Percentiles rank a stretch among this genome's conserved stretches.
These are phyloP conservation scores for Scheffersomyces ergatensis DNA, from an alignment of 805 yeast species.

Conservation along the genomic window DNA sequence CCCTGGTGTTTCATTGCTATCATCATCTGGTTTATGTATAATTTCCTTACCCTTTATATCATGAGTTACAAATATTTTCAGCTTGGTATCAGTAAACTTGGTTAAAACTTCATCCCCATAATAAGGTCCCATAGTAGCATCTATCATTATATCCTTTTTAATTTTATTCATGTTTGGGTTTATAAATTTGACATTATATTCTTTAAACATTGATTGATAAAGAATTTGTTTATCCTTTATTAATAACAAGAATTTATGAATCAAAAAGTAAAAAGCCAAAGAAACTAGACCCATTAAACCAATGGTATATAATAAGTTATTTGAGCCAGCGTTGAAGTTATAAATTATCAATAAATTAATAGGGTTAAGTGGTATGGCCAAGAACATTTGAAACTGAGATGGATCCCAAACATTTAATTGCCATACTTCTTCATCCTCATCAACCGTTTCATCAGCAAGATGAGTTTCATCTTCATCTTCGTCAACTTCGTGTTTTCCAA, in stretches of 20 bases:
- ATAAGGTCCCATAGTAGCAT: conserved; percentile 46
- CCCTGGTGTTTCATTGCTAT: neutral
- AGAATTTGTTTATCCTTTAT: conserved; percentile 60
- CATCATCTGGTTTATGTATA: conserved; percentile 1
- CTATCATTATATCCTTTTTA: conserved; percentile 60
- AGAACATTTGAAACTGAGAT: conserved; percentile 49
- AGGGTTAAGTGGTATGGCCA: conserved; percentile 61
- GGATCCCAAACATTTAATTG: conserved; percentile 68
- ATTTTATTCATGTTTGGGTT: conserved; percentile 52
- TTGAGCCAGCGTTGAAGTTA: conserved; percentile 23
- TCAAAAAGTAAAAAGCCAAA: conserved; percentile 32
- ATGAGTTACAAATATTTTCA: conserved; percentile 52
- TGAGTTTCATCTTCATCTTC: conserved; percentile 13
- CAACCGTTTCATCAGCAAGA: conserved; percentile 14
- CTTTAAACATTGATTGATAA: conserved; percentile 58
- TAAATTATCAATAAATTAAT: conserved; percentile 41
- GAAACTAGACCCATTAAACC: conserved; percentile 19
- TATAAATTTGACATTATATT: conserved; percentile 61
- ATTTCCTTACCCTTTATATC: conserved; percentile 36
- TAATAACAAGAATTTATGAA: conserved; percentile 46
- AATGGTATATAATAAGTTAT: conserved; percentile 29
- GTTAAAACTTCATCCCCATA: conserved; percentile 13
- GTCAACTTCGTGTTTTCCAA: conserved; percentile 1
- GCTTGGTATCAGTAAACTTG: conserved; percentile 25
- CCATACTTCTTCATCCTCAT: conserved; percentile 43